Conservation (phyloP, 768 basidiomycete species). For the Kwoniella shandongensis region DNA sequence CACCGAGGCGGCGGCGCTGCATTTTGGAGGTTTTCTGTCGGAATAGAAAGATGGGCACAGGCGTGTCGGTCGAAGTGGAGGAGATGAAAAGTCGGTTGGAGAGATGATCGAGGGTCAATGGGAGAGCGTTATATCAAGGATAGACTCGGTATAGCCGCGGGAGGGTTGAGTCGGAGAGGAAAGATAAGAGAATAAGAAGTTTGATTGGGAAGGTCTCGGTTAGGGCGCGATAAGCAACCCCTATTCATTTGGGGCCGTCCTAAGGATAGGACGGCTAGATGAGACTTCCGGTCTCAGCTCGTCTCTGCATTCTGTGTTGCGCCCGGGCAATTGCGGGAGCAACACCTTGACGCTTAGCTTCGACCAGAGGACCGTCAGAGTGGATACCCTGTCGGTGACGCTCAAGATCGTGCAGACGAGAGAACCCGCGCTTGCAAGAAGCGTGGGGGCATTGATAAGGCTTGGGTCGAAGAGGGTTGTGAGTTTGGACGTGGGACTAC, state of each 20-base stretch:
- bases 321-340: slow-evolving; percentile 49
- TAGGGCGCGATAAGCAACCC: slow-evolving; percentile 42
- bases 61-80: neutral
- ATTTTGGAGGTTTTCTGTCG: slow-evolving; percentile 37
- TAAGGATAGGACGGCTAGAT: slow-evolving; percentile 26
- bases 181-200: no score
- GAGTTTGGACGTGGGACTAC: slow-evolving; percentile 81
- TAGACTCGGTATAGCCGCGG: slow-evolving; percentile 34
- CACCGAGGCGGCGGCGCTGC: slow-evolving; percentile 49
- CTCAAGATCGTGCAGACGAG: slow-evolving; percentile 88
- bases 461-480: slow-evolving; percentile 87
- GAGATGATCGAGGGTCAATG: slow-evolving; percentile 5
- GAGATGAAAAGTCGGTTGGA: slow-evolving; percentile 1
- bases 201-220: slow-evolving; percentile 24
- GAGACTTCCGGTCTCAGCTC: slow-evolving; percentile 39
- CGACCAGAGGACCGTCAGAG: slow-evolving; percentile 50
- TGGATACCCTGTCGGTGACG: slow-evolving; percentile 63
- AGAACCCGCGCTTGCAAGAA: slow-evolving; percentile 85
- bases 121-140: slow-evolving; percentile 14
- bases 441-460: slow-evolving; percentile 83
- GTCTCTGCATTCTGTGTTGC: slow-evolving; percentile 41
- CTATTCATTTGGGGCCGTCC: slow-evolving; percentile 30
- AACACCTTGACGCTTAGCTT: slow-evolving; percentile 49
- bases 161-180: slow-evolving; percentile 35
- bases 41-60: neutral